Evolutionary conservation across 352 stramenopile species (phyloP), one percentile per base, ranked within the genome.

Genomic region (Globisporangium yorkense): DNA sequence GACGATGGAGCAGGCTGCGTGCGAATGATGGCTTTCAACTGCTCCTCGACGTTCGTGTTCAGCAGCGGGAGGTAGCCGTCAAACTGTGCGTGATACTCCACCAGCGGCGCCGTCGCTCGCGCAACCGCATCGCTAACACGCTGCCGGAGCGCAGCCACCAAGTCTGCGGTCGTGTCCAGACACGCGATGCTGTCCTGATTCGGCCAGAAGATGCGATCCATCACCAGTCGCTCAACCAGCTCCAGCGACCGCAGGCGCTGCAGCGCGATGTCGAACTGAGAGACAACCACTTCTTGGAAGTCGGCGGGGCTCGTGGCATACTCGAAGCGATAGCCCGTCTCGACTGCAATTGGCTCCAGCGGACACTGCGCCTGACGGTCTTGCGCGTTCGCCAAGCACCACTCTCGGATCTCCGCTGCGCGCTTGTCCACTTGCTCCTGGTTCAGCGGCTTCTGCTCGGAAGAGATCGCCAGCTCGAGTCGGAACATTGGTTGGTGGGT

Each of bases 121-220:
- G 74, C 66, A 37, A 91, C 67, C 1, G 73, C 73, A 9, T 50
- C 55, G 9, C 63, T 54, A 3, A 98, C 77, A 1, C 77, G 68
- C 16, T 74, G 56, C 44, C 80, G 75, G 0, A 96, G 61, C 0
- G 61, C 50, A 9, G 59, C 44, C 6, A 96, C 77, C 57, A 88
- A 92, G 18, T 81, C 63, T 6, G 79, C 79, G 24, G 64, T 80
- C 40, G 74, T 70, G 53, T 94, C 77, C 2, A 97, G 70, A 24
- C 76, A 91, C n/a, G 71, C 70, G 29, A 98, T 94, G 45, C 89
- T 85, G 29, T 96, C 90, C 63, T 98, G 88, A 39, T 96, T 92
- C 2, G 87, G 85, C 95, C 95, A 98, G 54, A 98, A 98, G 2
- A 98, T 89, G 7, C 85, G 84, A 58, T 98, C 87, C 94, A 98